These are phyloP conservation scores for Bruguiera parviflora DNA, from an alignment of 345 rosid genomes.

Conservation along the genomic window DNA sequence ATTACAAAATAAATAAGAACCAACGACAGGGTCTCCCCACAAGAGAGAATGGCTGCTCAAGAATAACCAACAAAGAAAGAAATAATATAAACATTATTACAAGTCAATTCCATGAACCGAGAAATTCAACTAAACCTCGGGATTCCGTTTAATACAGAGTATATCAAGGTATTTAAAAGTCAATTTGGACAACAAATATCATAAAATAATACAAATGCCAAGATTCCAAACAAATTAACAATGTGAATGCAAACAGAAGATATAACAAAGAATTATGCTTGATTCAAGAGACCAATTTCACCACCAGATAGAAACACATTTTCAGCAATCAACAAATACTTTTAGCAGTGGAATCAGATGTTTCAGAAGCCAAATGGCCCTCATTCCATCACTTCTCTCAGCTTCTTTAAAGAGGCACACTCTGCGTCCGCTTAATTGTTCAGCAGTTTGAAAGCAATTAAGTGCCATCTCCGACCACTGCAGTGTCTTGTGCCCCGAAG, in stretches of 20 bases:
- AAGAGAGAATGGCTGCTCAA: too few species aligned
- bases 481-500: conserved; percentile 36
- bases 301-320: conserved; percentile 16
- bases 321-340: conserved; percentile 15
- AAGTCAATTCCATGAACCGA: background rate
- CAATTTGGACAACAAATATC: conserved; percentile 19
- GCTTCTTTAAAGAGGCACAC: background rate
- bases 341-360: conserved; percentile 2
- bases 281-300: conserved; percentile 15
- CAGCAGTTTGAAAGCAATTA: conserved; percentile 11
- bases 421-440: background rate
- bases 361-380: conserved; percentile 1
- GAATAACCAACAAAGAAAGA: too few species aligned
- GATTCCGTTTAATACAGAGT: too few species aligned
- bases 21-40: too few species aligned
- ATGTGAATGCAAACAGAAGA: conserved; percentile 1
- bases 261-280: conserved; percentile 13
- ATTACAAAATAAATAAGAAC: too few species aligned
- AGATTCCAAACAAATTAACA: conserved; percentile 7
- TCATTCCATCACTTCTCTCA: background rate
- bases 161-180: background rate
- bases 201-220: conserved; percentile 15
- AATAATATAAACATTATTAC: too few species aligned
- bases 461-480: conserved; percentile 41
- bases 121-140: background rate